phyloP scores from a whole-genome alignment of 306 rosid genomes.

The Inga laurina region DNA sequence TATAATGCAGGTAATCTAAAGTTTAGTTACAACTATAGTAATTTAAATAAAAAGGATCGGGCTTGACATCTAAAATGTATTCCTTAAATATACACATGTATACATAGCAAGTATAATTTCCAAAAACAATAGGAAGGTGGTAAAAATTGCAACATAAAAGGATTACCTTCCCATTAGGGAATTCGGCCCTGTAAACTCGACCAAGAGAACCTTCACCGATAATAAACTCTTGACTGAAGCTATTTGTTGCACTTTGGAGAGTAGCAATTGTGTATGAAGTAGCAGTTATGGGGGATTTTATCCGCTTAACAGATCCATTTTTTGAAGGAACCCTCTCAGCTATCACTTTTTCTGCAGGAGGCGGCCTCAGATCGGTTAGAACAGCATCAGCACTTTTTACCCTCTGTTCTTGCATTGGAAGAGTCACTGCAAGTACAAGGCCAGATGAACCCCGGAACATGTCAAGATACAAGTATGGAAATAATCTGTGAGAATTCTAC shows the following conservation, averaged over 20 bases:
- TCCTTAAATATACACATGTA: neutral
- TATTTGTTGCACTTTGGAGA: slow-evolving; percentile 94
- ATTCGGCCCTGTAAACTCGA: slow-evolving; percentile 93
- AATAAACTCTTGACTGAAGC: slow-evolving; percentile 92
- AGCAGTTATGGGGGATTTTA: slow-evolving; percentile 92
- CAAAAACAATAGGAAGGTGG: slow-evolving; percentile 14
- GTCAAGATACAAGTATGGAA: slow-evolving; percentile 16
- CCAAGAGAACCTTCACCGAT: slow-evolving; percentile 99
- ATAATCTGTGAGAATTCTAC: slow-evolving; percentile 2
- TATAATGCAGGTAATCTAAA: neutral
- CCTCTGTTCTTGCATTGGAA: slow-evolving; percentile 82
- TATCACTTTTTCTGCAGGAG: slow-evolving; percentile 66
- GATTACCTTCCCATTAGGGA: slow-evolving; percentile 87
- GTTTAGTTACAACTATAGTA: neutral
- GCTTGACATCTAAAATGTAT: neutral
- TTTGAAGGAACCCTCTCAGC: slow-evolving; percentile 65
- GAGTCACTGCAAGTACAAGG: slow-evolving; percentile 53
- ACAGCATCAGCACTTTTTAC: slow-evolving; percentile 57
- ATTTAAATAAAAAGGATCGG: neutral
- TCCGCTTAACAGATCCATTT: slow-evolving; percentile 75
- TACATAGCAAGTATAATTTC: neutral
- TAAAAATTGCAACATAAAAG: slow-evolving; percentile 12
- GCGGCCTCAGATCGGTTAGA: slow-evolving; percentile 79
- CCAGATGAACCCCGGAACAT: slow-evolving; percentile 6
- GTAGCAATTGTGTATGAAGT: slow-evolving; percentile 82